These are phyloP conservation scores for Forsythia suspensa DNA, from an alignment of 257 asterid species.

Conservation along the genomic window DNA sequence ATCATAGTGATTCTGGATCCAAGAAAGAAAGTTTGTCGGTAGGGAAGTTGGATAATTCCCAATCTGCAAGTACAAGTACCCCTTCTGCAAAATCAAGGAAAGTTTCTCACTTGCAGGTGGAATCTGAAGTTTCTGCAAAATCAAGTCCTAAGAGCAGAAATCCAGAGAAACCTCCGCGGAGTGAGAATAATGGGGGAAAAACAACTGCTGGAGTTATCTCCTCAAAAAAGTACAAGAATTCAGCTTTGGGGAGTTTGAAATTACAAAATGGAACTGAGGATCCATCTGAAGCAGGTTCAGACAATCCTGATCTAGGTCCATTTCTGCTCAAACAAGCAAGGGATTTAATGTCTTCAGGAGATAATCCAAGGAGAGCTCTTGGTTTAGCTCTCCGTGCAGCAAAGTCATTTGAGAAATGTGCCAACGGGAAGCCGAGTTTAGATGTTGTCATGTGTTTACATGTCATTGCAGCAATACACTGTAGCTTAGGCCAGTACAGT, in stretches of 20 bases:
- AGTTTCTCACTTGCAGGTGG: conserved; percentile 39
- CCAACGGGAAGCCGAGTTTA: conserved; percentile 68
- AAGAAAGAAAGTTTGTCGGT: conserved; percentile 41
- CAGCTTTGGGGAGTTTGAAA: conserved; percentile 37
- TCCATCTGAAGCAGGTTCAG: conserved; percentile 51
- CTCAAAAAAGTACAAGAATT: conserved; percentile 40
- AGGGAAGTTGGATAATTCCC: conserved; percentile 40
- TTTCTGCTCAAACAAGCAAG: conserved; percentile 85
- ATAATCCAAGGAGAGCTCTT: conserved; percentile 77
- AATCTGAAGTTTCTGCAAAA: conserved; percentile 44
- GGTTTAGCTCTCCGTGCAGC: conserved; percentile 76
- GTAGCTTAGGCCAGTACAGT: conserved; percentile 68
- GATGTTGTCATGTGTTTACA: conserved; percentile 88
- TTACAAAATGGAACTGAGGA: conserved; percentile 53
- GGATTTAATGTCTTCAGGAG: conserved; percentile 84
- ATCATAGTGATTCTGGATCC: conserved; percentile 39
- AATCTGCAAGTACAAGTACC: conserved; percentile 34
- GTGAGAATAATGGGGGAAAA: conserved; percentile 40
- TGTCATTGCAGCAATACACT: conserved; percentile 84
- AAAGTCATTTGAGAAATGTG: conserved; percentile 76
- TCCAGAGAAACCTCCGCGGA: conserved; percentile 43
- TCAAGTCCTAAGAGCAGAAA: conserved; percentile 59
- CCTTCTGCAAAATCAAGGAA: conserved; percentile 41
- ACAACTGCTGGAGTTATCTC: not conserved
- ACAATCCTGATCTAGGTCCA: conserved; percentile 85